Evolutionary conservation across 495 filamentous ascomycete genomes (phyloP).

Genomic region (Trichoderma parareesei): DNA sequence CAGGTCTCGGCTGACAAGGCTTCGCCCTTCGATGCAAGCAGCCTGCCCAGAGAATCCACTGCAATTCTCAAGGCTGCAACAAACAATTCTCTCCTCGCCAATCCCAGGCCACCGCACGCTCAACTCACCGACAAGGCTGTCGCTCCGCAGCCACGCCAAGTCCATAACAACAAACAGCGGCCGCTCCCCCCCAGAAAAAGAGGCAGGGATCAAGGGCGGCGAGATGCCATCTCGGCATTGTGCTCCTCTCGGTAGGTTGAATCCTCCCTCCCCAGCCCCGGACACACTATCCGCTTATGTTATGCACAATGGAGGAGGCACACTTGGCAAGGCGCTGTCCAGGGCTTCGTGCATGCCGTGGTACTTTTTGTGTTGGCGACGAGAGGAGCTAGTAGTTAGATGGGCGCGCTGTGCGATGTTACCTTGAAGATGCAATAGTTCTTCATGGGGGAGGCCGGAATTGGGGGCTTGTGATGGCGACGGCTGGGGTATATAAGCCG

Average conservation of each 20-base stretch:
- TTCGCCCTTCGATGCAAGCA: no score
- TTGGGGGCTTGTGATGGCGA: neutral
- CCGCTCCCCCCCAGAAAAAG: neutral
- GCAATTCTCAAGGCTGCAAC: no score
- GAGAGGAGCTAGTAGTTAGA: neutral
- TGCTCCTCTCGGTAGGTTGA: neutral
- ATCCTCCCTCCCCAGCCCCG: neutral
- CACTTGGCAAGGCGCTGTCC: neutral
- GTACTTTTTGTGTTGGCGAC: neutral
- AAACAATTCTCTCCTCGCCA: no score
- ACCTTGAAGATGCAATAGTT: slow-evolving; percentile 2
- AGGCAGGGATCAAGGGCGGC: neutral
- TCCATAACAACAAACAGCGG: neutral
- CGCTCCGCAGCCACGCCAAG: neutral
- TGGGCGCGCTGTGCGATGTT: neutral
- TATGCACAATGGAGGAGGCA: neutral
- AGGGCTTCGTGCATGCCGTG: neutral
- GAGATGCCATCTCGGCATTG: neutral
- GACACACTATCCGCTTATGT: neutral
- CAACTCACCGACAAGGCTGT: no score
- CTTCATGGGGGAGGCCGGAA: neutral
- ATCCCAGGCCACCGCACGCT: no score
- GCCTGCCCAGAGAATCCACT: no score
- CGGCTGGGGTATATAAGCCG: neutral
- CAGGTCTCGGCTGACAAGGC: no score